Evolutionary conservation across 169 alveolate genomes (phyloP), one percentile per base, ranked within the genome.

Genomic region (Plasmodium falciparum): DNA sequence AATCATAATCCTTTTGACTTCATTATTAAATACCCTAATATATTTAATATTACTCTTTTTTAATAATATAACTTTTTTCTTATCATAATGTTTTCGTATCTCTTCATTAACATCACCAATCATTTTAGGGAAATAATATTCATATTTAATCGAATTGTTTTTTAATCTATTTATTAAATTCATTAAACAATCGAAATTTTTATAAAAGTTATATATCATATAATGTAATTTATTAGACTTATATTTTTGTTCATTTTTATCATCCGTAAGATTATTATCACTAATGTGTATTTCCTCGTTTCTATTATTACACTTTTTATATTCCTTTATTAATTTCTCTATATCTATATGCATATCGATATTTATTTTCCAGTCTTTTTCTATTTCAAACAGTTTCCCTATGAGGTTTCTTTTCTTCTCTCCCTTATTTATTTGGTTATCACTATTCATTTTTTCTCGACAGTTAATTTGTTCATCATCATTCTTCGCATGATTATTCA

Each of bases 31-130:
- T 73, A 90, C 92, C 22, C 97, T 89, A 45, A 95, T 88, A 61
- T 96, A 95, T 62, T 94, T 95, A 3, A 95, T 93, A 56, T 95
- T 93, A 20, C 97, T 95, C n/a, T 90, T 92, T 56, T 95, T 93
- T 71, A 94, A 94, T 39, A 94, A 85, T 45, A 94, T 94, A n/a
- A 95, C 88, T 74, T 93, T 95, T 39, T 95, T 94, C 50, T 94
- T 95, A 69, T 95, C 97, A 88, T 95, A 95, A 73, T 95, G 97
- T 58, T 94, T 92, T 69, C 94, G 93, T 11, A 94, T 92, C 26
- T 93, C 95, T 58, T 95, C 95, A 56, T 97, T 85, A 15, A 94
- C 94, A 52, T 93, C 97, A 15, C 97, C 97, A 61, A 95, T 93
- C 80, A 89, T 89, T 80, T 94, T 94, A 2, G 97, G 97, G 71